Percentiles rank a stretch among this genome's conserved stretches.
phyloP scores from a whole-genome alignment of 2,329 filamentous ascomycete species.

The Aspergillus hiratsukae region DNA sequence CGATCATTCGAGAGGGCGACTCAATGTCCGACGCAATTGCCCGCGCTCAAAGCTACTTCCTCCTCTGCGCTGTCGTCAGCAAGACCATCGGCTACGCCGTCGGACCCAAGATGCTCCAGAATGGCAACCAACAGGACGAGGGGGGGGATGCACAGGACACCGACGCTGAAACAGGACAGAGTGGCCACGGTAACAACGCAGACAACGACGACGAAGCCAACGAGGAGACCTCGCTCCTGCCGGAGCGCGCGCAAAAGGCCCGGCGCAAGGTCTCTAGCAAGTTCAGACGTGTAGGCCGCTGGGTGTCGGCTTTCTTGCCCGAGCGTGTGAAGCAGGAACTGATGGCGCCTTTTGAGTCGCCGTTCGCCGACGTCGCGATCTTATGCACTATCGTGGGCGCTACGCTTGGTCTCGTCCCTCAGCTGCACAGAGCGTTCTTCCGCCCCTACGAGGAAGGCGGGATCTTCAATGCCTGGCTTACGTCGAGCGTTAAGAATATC shows the following conservation, averaged over 20 bases:
- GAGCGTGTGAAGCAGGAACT: constrained; percentile 29
- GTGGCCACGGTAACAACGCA: constrained; percentile 19
- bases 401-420: constrained; percentile 56
- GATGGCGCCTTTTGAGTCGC: constrained; percentile 38
- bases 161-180: constrained; percentile 12
- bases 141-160: constrained; percentile 11
- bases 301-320: constrained; percentile 30
- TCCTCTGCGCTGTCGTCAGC: constrained; percentile 61
- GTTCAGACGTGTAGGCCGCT: constrained; percentile 25
- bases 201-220: constrained; percentile 28
- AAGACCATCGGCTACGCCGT: constrained; percentile 62
- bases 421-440: constrained; percentile 61
- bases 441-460: constrained; percentile 54
- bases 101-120: constrained; percentile 55
- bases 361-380: constrained; percentile 59
- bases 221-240: constrained; percentile 52
- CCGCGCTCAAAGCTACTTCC: constrained; percentile 61
- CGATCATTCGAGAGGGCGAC: constrained; percentile 45
- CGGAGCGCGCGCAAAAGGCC: constrained; percentile 24
- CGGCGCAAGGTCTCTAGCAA: constrained; percentile 8
- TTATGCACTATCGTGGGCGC: constrained; percentile 57
- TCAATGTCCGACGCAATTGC: constrained; percentile 47
- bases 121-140: constrained; percentile 25
- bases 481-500: constrained; percentile 56
- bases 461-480: constrained; percentile 64